These are phyloP conservation scores for Phytophthora agathidicida DNA, from an alignment of 352 stramenopile genomes.

Conservation along the genomic window DNA sequence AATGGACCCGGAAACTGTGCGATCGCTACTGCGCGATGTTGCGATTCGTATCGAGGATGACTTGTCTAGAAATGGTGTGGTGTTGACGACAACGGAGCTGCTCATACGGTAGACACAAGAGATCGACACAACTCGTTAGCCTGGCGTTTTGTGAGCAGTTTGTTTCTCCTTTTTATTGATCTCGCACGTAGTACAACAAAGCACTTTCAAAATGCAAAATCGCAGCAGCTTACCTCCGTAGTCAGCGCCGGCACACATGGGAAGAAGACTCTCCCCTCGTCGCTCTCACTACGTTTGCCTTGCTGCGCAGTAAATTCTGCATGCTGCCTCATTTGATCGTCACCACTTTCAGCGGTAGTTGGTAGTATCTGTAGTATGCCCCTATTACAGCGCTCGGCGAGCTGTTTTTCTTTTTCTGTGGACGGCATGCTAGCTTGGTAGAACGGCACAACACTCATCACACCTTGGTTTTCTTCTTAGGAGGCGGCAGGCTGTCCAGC, in stretches of 20 bases:
- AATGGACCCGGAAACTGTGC: conserved; percentile 20
- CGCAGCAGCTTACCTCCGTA: conserved; percentile 21
- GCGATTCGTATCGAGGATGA: conserved; percentile 20
- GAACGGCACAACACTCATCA: conserved; percentile 29
- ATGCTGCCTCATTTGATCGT: conserved; percentile 23
- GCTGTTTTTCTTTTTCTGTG: too few species aligned
- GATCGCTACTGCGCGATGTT: conserved; percentile 26
- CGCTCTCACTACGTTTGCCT: conserved; percentile 22
- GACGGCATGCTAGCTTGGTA: conserved; percentile 13
- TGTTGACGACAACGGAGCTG: conserved; percentile 8
- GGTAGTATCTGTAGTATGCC: conserved; percentile 17
- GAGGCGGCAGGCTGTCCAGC: conserved; percentile 76
- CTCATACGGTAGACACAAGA: conserved; percentile 14
- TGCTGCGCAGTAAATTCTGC: conserved; percentile 23
- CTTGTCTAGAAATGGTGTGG: not conserved
- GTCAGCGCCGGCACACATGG: conserved; percentile 23
- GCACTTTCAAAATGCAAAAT: conserved; percentile 30
- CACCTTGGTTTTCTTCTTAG: conserved; percentile 88
- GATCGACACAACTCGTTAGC: conserved; percentile 4
- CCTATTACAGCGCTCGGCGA: conserved; percentile 27
- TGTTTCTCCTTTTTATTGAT: conserved; percentile 38
- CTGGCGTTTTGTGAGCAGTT: conserved; percentile 14
- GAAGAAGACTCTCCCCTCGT: conserved; percentile 10
- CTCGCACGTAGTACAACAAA: conserved; percentile 34
- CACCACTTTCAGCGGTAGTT: conserved; percentile 25